These are phyloP conservation scores for Rubroshorea leprosula DNA, from an alignment of 345 rosid species.

Conservation along the genomic window DNA sequence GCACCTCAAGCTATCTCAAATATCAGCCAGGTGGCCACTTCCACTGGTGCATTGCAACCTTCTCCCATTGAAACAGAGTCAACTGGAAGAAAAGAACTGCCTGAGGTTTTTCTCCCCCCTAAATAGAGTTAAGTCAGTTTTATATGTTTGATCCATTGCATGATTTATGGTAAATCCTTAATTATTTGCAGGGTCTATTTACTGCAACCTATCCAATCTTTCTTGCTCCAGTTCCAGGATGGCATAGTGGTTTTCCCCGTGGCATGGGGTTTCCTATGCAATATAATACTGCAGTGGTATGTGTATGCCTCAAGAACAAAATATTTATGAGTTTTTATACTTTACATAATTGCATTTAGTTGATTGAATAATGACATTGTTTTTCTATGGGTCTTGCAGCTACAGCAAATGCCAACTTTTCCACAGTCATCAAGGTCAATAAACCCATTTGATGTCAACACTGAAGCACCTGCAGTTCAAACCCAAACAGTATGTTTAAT, in stretches of 20 bases:
- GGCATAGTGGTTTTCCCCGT: conserved; percentile 67
- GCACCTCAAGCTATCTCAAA: conserved; percentile 28
- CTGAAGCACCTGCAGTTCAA: conserved; percentile 46
- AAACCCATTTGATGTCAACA: conserved; percentile 77
- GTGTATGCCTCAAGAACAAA: conserved; percentile 12
- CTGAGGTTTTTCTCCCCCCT: conserved; percentile 47
- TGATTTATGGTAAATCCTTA: conserved; percentile 1
- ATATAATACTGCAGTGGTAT: conserved; percentile 56
- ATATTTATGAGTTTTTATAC: conserved; percentile 5
- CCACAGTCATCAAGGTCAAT: conserved; percentile 46
- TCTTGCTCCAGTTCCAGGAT: conserved; percentile 50
- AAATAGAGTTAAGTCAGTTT: background rate
- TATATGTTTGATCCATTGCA: conserved; percentile 2
- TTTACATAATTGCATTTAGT: background rate
- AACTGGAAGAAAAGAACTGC: conserved; percentile 64
- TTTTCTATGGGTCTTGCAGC: background rate
- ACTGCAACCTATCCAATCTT: conserved; percentile 47
- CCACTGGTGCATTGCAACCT: conserved; percentile 31
- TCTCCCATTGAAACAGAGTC: conserved; percentile 38
- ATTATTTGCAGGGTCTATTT: conserved; percentile 69
- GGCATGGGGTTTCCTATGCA: conserved; percentile 60
- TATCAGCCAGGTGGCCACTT: conserved; percentile 26
- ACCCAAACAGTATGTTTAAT: conserved; percentile 47
- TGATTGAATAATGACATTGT: conserved; percentile 2
- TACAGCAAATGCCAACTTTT: conserved; percentile 54